Percentiles rank a stretch among this genome's conserved stretches.
Evolutionary conservation across 139 green algal genomes (phyloP).

Genomic region (Chlamydomonas incerta): DNA sequence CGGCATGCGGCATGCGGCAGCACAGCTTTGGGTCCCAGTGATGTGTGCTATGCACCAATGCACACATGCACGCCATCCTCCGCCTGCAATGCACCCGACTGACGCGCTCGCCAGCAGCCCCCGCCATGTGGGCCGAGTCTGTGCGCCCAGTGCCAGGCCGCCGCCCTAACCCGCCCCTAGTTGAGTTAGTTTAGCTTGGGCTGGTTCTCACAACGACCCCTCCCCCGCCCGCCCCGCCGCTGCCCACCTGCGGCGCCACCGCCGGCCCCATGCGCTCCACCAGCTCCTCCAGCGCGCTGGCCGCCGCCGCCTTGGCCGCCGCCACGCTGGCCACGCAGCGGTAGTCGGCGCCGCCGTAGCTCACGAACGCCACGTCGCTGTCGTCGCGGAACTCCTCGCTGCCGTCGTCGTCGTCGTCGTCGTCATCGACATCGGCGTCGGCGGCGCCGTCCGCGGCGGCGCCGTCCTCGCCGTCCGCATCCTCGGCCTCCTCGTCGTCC

Average conservation of each 20-base stretch:
- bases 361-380: background rate
- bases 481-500: too few species aligned
- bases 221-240: background rate
- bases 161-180: too few species aligned
- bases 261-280: background rate
- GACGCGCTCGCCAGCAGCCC: too few species aligned
- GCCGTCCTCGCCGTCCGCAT: too few species aligned
- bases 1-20: background rate
- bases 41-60: too few species aligned
- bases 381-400: constrained; percentile 3
- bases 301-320: constrained; percentile 14
- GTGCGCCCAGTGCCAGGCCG: too few species aligned
- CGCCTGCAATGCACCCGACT: too few species aligned
- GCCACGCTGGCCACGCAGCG: background rate
- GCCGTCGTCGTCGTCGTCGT: background rate
- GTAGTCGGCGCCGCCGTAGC: background rate
- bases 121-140: too few species aligned
- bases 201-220: background rate
- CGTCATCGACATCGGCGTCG: background rate
- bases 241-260: constrained; percentile 8
- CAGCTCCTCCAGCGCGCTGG: constrained; percentile 31
- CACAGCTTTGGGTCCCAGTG: too few species aligned
- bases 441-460: background rate
- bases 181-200: too few species aligned
- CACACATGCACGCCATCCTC: too few species aligned